Evolutionary conservation across 805 yeast genomes (phyloP), one percentile per base, ranked within the genome.

Genomic region (Hermanozyma aechmeae): DNA sequence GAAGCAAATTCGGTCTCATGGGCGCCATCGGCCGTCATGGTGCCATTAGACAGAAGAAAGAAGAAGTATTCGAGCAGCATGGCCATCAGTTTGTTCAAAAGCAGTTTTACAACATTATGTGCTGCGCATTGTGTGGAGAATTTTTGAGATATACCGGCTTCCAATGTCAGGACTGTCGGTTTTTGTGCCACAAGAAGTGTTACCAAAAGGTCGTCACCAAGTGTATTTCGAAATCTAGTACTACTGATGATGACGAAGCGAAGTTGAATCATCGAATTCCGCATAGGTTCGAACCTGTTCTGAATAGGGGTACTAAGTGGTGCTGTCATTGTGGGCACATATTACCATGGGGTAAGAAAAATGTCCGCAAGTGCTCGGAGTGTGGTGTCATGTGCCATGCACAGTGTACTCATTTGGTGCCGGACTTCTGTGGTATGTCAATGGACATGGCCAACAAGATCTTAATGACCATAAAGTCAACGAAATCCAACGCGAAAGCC

Each of bases 271-370:
- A 92, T 54, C 81, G 95, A 40, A 92, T 92, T 43, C 98, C 98
- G 20, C 99, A 92, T 53, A 75, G 96, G 51, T 89, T 89, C 53
- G 95, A 83, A 42, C 87, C 89, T n/a, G 73, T 76, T 16, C 71
- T 92, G 12, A 92, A 92, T 49, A 78, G 86, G 57, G 93, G 96
- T 45, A 93, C 99, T 2, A 87, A 89, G 50, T 92, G 99, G 99
- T 92, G 99, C 60, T 92, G 97, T 45, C 99, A 92, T 53, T 92
- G 99, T 69, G 99, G 99, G 37, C 85, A 85, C 50, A 77, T 92
- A 29, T 66, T 92, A 38, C 97, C 98, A 12, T 79, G 96, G 80
- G 95, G 97, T 30, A 75, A 79, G 47, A 86, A 85, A 54, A 86
- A 83, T 44, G 93, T 87, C 8, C 71, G 96, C 29, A 92, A 85